Percentiles rank a stretch among this genome's conserved stretches.
Evolutionary conservation across 345 rosid genomes (phyloP).

Genomic region (Brassica rapa): DNA sequence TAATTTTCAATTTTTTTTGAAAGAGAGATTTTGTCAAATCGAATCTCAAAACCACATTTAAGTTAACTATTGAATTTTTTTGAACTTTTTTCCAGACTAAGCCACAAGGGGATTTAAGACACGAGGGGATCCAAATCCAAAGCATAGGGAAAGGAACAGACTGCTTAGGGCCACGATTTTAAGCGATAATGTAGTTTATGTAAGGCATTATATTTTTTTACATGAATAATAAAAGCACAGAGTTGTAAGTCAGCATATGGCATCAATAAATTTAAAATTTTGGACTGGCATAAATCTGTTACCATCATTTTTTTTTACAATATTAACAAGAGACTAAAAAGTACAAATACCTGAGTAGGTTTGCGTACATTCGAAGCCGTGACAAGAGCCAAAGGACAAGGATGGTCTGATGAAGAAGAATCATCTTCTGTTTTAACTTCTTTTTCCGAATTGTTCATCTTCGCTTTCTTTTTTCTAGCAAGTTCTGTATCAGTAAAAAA

Average conservation of each 20-base stretch:
- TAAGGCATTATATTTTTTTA: background rate
- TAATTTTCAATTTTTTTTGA: no score
- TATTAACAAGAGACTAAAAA: background rate
- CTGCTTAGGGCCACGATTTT: background rate
- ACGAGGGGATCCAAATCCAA: no score
- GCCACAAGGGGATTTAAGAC: background rate
- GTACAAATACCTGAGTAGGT: slow-evolving; percentile 3
- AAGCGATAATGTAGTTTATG: background rate
- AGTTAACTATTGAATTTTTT: background rate
- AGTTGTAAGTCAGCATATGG: background rate
- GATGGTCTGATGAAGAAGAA: background rate
- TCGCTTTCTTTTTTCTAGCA: background rate
- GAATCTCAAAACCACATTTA: background rate
- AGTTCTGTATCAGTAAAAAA: background rate
- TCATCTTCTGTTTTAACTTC: background rate
- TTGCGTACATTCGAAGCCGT: slow-evolving; percentile 1
- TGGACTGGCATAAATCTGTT: background rate
- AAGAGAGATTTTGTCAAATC: background rate
- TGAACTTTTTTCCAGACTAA: background rate
- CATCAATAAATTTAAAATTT: background rate
- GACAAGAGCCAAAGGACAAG: background rate
- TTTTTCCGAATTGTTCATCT: background rate
- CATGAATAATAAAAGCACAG: background rate
- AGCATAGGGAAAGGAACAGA: background rate
- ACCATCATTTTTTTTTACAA: background rate